Conservation (phyloP, 306 rosid species). For the Abrus precatorius region DNA sequence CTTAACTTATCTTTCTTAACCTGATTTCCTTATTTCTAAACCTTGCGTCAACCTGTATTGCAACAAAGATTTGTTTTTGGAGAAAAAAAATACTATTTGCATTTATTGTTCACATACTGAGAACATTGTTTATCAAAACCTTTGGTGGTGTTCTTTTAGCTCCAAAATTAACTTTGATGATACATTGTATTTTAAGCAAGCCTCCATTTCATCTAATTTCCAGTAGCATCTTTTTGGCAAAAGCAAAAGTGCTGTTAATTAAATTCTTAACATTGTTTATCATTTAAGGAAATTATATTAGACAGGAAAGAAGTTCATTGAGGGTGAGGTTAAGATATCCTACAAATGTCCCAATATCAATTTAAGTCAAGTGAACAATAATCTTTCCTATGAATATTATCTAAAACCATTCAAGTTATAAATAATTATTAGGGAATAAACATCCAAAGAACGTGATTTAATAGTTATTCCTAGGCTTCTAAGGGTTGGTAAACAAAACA, state of each 20-base stretch:
- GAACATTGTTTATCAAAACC: neutral
- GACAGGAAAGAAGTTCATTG: neutral
- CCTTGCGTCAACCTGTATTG: neutral
- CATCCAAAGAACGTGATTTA: slow-evolving; percentile 3
- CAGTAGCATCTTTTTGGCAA: neutral
- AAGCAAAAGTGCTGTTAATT: neutral
- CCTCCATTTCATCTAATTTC: neutral
- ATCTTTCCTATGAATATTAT: neutral
- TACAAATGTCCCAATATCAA: neutral
- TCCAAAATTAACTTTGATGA: neutral
- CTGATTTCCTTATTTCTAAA: neutral
- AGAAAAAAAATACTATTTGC: neutral
- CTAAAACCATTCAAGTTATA: neutral
- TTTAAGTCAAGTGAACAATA: neutral
- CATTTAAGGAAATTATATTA: neutral
- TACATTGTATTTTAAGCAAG: neutral
- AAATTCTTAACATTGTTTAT: neutral
- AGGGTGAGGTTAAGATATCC: slow-evolving; percentile 5
- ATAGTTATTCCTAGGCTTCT: slow-evolving; percentile 11
- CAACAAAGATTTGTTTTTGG: no score
- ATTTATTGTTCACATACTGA: neutral
- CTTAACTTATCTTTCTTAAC: neutral
- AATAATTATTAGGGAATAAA: neutral
- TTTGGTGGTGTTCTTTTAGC: neutral
- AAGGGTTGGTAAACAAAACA: slow-evolving; percentile 13